Percentiles rank a stretch among this genome's conserved stretches.
Conservation (phyloP, 768 basidiomycete species). For the Boletales sp. region DNA sequence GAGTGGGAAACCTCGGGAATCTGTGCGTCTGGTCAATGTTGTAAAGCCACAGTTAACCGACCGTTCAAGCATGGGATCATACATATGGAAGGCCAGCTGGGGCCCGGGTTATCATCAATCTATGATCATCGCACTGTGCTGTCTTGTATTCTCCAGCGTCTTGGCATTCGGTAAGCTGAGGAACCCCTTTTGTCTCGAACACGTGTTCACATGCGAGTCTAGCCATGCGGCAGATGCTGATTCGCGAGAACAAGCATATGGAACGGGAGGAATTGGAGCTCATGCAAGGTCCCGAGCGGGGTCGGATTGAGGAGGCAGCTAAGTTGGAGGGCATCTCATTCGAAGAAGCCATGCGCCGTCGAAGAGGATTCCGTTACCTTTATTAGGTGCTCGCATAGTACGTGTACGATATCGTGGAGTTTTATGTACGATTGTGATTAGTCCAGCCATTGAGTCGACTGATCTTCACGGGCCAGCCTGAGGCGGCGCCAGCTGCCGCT, state of each 20-base stretch:
- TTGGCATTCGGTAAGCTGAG: slow-evolving; percentile 34
- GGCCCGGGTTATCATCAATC: slow-evolving; percentile 59
- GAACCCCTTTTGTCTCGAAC: no score
- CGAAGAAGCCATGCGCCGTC: slow-evolving; percentile 54
- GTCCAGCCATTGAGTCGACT: no score
- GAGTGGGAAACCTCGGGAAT: slow-evolving; percentile 54
- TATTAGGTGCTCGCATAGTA: slow-evolving; percentile 31
- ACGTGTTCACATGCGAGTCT: not conserved
- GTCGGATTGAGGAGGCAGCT: slow-evolving; percentile 56
- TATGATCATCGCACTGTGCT: slow-evolving; percentile 48
- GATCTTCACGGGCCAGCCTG: no score
- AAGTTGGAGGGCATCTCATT: slow-evolving; percentile 56
- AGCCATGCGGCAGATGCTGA: slow-evolving; percentile 44
- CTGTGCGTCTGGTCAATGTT: slow-evolving; percentile 39
- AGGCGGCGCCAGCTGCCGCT: no score
- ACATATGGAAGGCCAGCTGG: slow-evolving; percentile 60
- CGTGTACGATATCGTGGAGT: no score
- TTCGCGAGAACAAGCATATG: slow-evolving; percentile 49
- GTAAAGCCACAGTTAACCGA: not conserved
- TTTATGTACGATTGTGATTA: no score
- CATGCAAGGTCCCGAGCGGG: slow-evolving; percentile 42
- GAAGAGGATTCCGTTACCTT: slow-evolving; percentile 56
- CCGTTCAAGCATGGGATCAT: slow-evolving; percentile 51
- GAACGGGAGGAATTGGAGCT: slow-evolving; percentile 47
- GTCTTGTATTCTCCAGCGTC: slow-evolving; percentile 29